phyloP scores from a whole-genome alignment of 257 asterid genomes.

The Ophiorrhiza pumila region DNA sequence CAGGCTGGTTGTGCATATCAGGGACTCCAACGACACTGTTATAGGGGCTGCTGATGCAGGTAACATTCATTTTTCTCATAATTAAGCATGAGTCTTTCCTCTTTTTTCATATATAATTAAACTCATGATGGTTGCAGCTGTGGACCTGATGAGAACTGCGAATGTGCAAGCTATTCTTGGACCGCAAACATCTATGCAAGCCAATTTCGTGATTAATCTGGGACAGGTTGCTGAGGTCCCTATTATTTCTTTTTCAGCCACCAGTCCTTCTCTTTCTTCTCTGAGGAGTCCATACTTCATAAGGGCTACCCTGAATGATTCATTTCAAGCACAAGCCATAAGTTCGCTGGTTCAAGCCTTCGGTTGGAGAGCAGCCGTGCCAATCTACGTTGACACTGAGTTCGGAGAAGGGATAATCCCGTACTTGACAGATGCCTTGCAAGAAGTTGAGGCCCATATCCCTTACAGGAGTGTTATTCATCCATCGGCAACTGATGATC shows the following conservation, averaged over 20 bases:
- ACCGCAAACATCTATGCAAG: slow-evolving; percentile 10
- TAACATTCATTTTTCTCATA: background rate
- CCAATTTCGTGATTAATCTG: slow-evolving; percentile 26
- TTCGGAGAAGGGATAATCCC: slow-evolving; percentile 47
- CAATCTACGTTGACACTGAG: slow-evolving; percentile 41
- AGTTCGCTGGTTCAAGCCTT: slow-evolving; percentile 38
- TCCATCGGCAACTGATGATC: slow-evolving; percentile 37
- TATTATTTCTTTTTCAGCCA: slow-evolving; percentile 45
- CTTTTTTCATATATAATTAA: too few species aligned
- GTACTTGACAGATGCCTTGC: slow-evolving; percentile 36
- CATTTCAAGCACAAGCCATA: slow-evolving; percentile 44
- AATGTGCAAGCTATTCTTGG: slow-evolving; percentile 18
- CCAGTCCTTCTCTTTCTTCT: slow-evolving; percentile 35
- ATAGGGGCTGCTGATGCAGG: slow-evolving; percentile 31
- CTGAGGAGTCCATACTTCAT: slow-evolving; percentile 29
- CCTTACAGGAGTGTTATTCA: slow-evolving; percentile 36
- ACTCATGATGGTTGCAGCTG: slow-evolving; percentile 2
- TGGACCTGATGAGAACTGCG: slow-evolving; percentile 15
- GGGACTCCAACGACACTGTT: slow-evolving; percentile 28
- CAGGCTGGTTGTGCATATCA: slow-evolving; percentile 22
- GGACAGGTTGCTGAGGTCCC: slow-evolving; percentile 42
- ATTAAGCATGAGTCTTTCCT: background rate
- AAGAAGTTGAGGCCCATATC: slow-evolving; percentile 32
- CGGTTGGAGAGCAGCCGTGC: slow-evolving; percentile 38
- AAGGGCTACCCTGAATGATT: slow-evolving; percentile 40